Evolutionary conservation across 83 land plant species (phyloP), one percentile per base, ranked within the genome.

Genomic region (Diphasiastrum complanatum): DNA sequence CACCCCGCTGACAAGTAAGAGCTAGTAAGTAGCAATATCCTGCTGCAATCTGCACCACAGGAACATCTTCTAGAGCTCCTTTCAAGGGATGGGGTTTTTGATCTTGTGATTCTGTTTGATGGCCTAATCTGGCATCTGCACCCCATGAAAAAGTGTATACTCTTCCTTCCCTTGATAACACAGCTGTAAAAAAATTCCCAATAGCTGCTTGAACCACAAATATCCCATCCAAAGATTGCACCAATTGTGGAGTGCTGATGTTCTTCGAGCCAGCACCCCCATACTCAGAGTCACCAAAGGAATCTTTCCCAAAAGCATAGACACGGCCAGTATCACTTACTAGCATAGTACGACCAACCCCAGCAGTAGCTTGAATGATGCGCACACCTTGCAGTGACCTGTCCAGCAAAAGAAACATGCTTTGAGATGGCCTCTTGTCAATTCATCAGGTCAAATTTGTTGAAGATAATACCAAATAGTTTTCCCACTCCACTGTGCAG

Each of bases 81-180:
- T 47, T 56, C 57, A 89, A 43, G 55, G 71, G 73, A 57, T 72
- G 78, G 10, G 95, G 95, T 38, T 83, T 79, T 32, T 67, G 33
- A 54, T 85, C 87, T 58, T 61, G 75, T 22, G 77, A 64, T 8
- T 89, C 95, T 2, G 91, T 89, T 34, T 85, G 91, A 43, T 89
- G 95, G 24, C 95, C 95, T 12, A 89, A 84, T 24, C 63, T 83
- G 2, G 51, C 72, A 47, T 85, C 95, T 20, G 60, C 58, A 20
- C 95, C 95, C 95, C 95, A 89, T 26, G 85, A 85, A 38, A 89
- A 89, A 4, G 95, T 89, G 50, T 89, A 89, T 4, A 89, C 90
- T 33, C 66, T 78, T 31, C 95, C 95, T 61, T 89, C 95, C 48
- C 91, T 68, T 6, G 91, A 85, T 22, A 89, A 67, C 24, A 89